phyloP scores from a whole-genome alignment of 345 rosid genomes.

The Lepidium didymum region DNA sequence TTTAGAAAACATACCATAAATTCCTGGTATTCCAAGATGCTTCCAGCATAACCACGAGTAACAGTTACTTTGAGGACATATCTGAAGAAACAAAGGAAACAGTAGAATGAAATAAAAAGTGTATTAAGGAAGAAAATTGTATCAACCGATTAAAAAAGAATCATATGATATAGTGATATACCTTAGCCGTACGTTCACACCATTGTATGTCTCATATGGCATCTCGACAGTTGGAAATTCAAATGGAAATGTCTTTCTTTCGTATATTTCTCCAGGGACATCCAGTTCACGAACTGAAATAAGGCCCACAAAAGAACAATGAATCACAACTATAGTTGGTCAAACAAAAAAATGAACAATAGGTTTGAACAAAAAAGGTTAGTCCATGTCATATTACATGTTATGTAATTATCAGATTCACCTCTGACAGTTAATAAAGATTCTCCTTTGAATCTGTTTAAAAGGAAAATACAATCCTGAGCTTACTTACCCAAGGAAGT shows the following conservation, averaged over 20 bases:
- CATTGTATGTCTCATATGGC: constrained; percentile 95
- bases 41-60: constrained; percentile 87
- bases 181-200: constrained; percentile 96
- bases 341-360: neutral
- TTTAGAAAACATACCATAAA: constrained; percentile 46
- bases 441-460: neutral
- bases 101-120: neutral
- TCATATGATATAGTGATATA: constrained; percentile 38
- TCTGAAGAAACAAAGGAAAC: constrained; percentile 33
- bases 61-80: constrained; percentile 89
- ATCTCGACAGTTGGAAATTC: constrained; percentile 97
- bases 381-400: neutral
- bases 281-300: constrained; percentile 89
- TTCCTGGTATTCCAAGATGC: constrained; percentile 88
- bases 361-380: neutral
- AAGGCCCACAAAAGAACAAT: neutral
- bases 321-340: neutral
- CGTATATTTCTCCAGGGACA: constrained; percentile 92
- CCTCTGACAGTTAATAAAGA: neutral
- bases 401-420: neutral
- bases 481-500: constrained; percentile 83
- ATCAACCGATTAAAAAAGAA: neutral
- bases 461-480: neutral
- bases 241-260: constrained; percentile 80
- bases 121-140: neutral